Evolutionary conservation across 208 protist genomes (phyloP), one percentile per base, ranked within the genome.

Genomic region (Endotrypanum monterogeii): DNA sequence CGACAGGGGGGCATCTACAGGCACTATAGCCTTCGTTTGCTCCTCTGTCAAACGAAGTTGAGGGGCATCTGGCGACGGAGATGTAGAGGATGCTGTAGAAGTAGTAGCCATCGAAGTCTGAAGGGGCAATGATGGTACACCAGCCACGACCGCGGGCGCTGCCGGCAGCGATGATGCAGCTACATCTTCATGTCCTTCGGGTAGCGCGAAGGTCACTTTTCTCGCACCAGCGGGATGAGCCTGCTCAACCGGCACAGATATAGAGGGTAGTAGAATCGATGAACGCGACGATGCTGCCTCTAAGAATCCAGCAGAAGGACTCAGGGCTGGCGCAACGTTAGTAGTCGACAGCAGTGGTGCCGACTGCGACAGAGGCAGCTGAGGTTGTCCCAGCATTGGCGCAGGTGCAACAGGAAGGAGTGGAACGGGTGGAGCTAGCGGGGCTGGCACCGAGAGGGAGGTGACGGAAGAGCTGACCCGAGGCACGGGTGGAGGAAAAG

Each of bases 1-100:
- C 7, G 39, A 50, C 6, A 37, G 18, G 32, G 18, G 35, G 16
- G 28, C 20, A 8, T 48, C 23, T 18, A n/a, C 25, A 6, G 44
- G 41, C 18, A 50, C 16, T 18, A 44, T 25, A 2, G 50, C 18
- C 9, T 51, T 39, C 3, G 73, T 39, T 14, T 30, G 52, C 55
- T 67, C 70, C 65, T 79, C 74, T 30, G 55, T 54, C 12, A 63
- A 58, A 44, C 41, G 51, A 6, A 76, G 74, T 2, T 50, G 46
- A 16, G 71, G 70, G 50, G 58, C 50, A 4, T 50, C 44, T 1
- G 48, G 9, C 51, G 70, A 4, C 23, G 54, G 55, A 18, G 51
- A 30, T 20, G n/a, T 18, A 41, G 50, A 25, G 35, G 14, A 28
- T 28, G 44, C 30, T 55, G 65, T 7, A 16, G 73, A 37, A 16